A percentile compares a stretch with the other conserved stretches of the same genome.
These are phyloP conservation scores for Zhuliangozyma blackwelliae DNA, from an alignment of 1,139 yeast species.

Conservation along the genomic window DNA sequence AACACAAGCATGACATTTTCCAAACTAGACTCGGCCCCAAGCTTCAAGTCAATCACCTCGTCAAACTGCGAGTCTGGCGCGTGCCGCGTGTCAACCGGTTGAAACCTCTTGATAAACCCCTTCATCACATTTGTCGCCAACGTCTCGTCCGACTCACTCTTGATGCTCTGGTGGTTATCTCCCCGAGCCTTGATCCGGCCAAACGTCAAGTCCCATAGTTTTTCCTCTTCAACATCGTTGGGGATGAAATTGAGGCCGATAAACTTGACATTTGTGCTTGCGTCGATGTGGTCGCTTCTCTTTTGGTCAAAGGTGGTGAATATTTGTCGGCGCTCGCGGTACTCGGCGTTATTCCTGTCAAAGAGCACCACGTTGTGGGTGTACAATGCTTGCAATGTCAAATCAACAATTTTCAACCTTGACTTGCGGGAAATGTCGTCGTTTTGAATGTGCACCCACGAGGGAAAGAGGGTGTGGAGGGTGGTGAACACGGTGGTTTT, in stretches of 20 bases:
- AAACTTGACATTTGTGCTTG: conserved; percentile 35
- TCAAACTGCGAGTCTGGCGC: conserved; percentile 72
- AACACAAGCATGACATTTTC: conserved; percentile 48
- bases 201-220: conserved; percentile 50
- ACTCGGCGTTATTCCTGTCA: conserved; percentile 81
- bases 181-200: conserved; percentile 67
- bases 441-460: conserved; percentile 80
- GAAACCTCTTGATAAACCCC: conserved; percentile 70
- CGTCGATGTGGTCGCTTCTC: conserved; percentile 32
- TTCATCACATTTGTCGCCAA: conserved; percentile 59
- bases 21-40: conserved; percentile 45
- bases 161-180: conserved; percentile 86
- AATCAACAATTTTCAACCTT: conserved; percentile 49
- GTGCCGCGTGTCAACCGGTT: conserved; percentile 43
- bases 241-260: conserved; percentile 68
- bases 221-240: conserved; percentile 15
- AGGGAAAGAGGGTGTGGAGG: conserved; percentile 49
- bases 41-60: conserved; percentile 52
- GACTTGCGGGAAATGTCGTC: conserved; percentile 62
- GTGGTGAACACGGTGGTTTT: conserved; percentile 80
- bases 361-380: conserved; percentile 52
- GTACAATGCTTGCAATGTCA: conserved; percentile 37
- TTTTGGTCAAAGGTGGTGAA: conserved; percentile 49
- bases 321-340: conserved; percentile 63
- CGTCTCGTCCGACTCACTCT: conserved; percentile 39